Percentiles rank a stretch among this genome's conserved stretches.
Conservation (phyloP, 768 basidiomycete species). For the Rhodotorula babjevae region DNA sequence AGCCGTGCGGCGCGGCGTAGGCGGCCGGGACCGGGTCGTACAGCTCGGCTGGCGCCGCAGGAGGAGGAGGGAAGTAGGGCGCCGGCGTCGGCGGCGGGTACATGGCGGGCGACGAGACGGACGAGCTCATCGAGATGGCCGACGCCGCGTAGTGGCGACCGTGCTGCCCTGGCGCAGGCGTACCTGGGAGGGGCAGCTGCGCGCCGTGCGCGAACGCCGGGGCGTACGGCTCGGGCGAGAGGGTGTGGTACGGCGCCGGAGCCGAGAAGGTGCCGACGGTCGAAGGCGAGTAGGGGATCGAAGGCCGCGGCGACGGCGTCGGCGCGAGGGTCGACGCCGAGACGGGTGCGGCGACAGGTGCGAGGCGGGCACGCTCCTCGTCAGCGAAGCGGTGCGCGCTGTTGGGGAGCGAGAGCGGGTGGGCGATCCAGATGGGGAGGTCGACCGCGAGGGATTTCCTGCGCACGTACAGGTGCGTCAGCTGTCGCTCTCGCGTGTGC, state of each 20-base stretch:
- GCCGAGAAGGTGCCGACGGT: conserved; percentile 6
- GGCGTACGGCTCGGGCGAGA: not conserved
- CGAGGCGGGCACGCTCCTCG: not conserved
- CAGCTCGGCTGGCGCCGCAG: not conserved
- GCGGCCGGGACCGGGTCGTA: not conserved
- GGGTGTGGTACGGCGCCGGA: not conserved
- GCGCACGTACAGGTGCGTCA: not conserved
- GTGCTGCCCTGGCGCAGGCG: not conserved
- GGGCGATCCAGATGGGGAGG: conserved; percentile 39
- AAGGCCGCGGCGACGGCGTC: not conserved
- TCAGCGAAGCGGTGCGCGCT: conserved; percentile 20
- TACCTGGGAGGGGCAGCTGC: not conserved
- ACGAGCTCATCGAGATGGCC: conserved; percentile 1
- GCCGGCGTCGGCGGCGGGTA: not conserved
- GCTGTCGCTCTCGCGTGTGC: not conserved
- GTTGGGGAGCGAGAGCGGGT: conserved; percentile 37
- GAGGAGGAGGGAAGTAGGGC: conserved; percentile 3
- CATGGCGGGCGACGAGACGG: not conserved
- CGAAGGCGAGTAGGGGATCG: conserved; percentile 11
- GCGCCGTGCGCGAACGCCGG: not conserved
- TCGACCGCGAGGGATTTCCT: conserved; percentile 40
- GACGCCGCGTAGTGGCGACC: not conserved
- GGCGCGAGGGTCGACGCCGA: too few species aligned
- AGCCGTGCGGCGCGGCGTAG: not conserved
- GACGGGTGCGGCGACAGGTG: not conserved